Percentiles rank a stretch among this genome's conserved stretches.
Conservation (phyloP, 495 filamentous ascomycete genomes). For the Daldinia childiae region DNA sequence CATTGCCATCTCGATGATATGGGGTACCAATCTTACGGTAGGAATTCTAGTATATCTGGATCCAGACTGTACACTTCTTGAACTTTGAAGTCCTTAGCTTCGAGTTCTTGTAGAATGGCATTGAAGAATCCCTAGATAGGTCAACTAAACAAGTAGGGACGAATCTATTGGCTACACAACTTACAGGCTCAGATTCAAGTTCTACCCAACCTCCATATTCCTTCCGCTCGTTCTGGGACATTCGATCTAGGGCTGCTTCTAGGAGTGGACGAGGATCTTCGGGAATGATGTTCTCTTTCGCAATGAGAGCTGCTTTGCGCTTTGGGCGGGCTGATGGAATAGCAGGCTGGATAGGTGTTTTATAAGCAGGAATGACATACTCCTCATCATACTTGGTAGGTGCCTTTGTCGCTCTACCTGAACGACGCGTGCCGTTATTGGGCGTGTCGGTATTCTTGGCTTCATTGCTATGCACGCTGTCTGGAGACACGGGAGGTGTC, state of each 20-base stretch:
- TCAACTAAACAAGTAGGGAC: conserved; percentile 6
- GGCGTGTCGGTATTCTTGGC: not conserved
- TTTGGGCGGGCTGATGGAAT: conserved; percentile 41
- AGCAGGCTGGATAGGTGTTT: conserved; percentile 4
- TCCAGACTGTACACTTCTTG: conserved; percentile 83
- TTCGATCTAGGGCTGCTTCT: conserved; percentile 49
- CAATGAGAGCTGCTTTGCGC: conserved; percentile 48
- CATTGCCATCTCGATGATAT: not conserved
- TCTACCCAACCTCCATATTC: conserved; percentile 79
- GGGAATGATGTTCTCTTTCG: conserved; percentile 27
- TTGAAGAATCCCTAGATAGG: conserved; percentile 77
- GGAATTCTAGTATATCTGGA: conserved; percentile 66
- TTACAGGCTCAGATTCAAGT: conserved; percentile 89
- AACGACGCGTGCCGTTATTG: conserved; percentile 42
- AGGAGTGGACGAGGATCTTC: conserved; percentile 50
- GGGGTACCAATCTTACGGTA: conserved; percentile 64
- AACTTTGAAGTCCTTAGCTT: conserved; percentile 75
- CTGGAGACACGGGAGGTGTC: conserved; percentile 8
- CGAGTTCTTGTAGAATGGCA: conserved; percentile 80
- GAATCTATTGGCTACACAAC: conserved; percentile 29
- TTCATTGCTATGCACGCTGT: not conserved
- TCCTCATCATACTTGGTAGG: conserved; percentile 41
- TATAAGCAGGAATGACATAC: conserved; percentile 20
- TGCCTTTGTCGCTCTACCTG: conserved; percentile 46
- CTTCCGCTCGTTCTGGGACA: conserved; percentile 53